These are phyloP conservation scores for Colletotrichum lupini DNA, from an alignment of 2,329 filamentous ascomycete genomes.

Conservation along the genomic window DNA sequence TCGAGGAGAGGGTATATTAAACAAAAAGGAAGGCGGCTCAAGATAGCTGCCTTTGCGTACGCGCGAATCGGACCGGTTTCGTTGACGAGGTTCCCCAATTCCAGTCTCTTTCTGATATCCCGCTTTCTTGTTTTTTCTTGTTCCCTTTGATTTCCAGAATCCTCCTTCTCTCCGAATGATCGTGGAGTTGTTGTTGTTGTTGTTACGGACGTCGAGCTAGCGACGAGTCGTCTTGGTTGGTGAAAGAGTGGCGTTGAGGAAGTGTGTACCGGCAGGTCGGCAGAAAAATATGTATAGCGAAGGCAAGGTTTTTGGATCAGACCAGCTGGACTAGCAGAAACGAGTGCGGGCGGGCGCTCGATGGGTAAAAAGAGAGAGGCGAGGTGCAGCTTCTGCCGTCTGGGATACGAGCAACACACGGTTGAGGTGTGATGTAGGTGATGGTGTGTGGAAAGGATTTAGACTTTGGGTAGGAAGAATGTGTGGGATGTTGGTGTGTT, in stretches of 20 bases:
- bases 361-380: constrained; percentile 1
- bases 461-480: not conserved
- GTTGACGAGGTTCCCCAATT: not conserved
- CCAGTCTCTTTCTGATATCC: constrained; percentile 23
- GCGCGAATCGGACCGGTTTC: not conserved
- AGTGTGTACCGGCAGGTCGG: not conserved
- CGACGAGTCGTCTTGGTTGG: constrained; percentile 6
- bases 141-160: not conserved
- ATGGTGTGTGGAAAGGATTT: not conserved
- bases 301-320: constrained; percentile 12
- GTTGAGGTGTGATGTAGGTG: not conserved
- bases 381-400: not conserved
- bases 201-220: constrained; percentile 23
- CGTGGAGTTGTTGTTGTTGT: not conserved
- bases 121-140: not conserved
- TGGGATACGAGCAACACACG: not conserved
- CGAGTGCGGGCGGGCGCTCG: constrained; percentile 9
- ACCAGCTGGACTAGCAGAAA: constrained; percentile 15
- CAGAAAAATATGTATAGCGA: constrained; percentile 16
- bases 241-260: not conserved
- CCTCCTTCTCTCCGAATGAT: not conserved
- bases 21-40: constrained; percentile 15
- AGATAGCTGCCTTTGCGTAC: constrained; percentile 12
- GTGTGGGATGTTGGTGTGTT: constrained; percentile 21
- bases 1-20: not conserved